Percentiles rank a stretch among this genome's conserved stretches.
phyloP scores from a whole-genome alignment of 1,139 yeast species.

The Geotrichum candidum region DNA sequence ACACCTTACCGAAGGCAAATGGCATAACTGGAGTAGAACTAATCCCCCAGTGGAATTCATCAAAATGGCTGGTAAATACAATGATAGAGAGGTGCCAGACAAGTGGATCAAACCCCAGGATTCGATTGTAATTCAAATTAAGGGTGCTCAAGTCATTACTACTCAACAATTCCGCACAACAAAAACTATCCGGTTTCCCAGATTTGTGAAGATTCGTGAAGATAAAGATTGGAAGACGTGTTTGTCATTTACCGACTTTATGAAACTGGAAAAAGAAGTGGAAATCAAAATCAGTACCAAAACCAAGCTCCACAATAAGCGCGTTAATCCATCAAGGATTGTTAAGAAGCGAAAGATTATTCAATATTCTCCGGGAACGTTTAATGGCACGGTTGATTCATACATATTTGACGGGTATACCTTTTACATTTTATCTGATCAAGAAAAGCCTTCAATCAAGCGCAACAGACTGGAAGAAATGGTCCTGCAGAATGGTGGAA shows the following conservation, averaged over 20 bases:
- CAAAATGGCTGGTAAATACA: constrained; percentile 45
- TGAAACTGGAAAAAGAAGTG: constrained; percentile 23
- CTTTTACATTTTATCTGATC: constrained; percentile 29
- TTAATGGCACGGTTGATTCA: constrained; percentile 15
- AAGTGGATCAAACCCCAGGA: constrained; percentile 76
- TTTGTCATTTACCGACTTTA: constrained; percentile 49
- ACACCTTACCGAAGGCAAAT: constrained; percentile 51
- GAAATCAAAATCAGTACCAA: constrained; percentile 7
- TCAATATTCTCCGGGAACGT: constrained; percentile 11
- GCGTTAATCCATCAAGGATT: constrained; percentile 13
- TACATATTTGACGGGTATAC: constrained; percentile 24
- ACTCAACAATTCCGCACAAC: constrained; percentile 54
- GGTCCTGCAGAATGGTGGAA: constrained; percentile 32
- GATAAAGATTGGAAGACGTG: constrained; percentile 62
- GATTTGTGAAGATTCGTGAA: constrained; percentile 59
- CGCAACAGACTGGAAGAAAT: constrained; percentile 25
- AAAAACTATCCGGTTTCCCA: constrained; percentile 68
- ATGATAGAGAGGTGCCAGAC: constrained; percentile 48
- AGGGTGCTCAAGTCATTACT: constrained; percentile 66
- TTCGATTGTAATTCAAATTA: constrained; percentile 76
- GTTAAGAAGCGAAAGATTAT: constrained; percentile 9
- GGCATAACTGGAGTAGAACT: constrained; percentile 45
- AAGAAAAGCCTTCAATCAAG: constrained; percentile 23
- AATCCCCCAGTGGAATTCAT: constrained; percentile 39
- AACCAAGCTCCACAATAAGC: constrained; percentile 7